These are phyloP conservation scores for Fusarium scirpi DNA, from an alignment of 2,329 filamentous ascomycete species.

Conservation along the genomic window DNA sequence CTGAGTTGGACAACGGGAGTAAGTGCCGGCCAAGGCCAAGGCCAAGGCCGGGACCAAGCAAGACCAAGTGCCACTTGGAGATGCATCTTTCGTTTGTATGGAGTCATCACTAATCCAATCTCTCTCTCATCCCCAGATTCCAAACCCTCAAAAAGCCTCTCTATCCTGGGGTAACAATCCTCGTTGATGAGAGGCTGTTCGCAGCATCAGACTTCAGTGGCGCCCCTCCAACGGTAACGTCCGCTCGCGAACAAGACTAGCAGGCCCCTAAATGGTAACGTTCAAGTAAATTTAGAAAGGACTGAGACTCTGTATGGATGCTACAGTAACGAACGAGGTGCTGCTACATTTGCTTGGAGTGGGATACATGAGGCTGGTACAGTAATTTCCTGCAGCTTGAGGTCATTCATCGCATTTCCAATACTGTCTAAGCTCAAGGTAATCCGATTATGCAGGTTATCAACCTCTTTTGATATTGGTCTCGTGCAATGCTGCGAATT, in stretches of 20 bases:
- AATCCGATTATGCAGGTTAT: not conserved
- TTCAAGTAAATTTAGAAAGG: slow-evolving; percentile 1
- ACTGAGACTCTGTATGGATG: slow-evolving; percentile 11
- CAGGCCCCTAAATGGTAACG: slow-evolving; percentile 12
- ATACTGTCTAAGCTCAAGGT: not conserved
- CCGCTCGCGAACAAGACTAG: slow-evolving; percentile 16
- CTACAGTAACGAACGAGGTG: not conserved
- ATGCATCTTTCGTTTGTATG: not conserved
- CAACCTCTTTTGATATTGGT: slow-evolving; percentile 5
- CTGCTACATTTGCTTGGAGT: not conserved
- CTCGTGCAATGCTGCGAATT: not conserved
- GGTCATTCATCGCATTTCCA: not conserved
- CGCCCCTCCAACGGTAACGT: slow-evolving; percentile 31
- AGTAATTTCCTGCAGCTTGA: not conserved
- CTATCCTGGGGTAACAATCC: slow-evolving; percentile 19
- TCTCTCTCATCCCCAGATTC: slow-evolving; percentile 8
- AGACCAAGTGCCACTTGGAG: slow-evolving; percentile 1
- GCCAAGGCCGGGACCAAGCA: not conserved
- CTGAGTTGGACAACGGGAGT: not conserved
- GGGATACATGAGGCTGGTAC: not conserved
- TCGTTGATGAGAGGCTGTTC: slow-evolving; percentile 17
- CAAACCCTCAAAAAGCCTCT: not conserved
- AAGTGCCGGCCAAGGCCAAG: slow-evolving; percentile 1
- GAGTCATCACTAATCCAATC: not conserved
- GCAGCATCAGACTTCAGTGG: slow-evolving; percentile 17